Evolutionary conservation across 2,329 filamentous ascomycete genomes (phyloP).

Genomic region (Trichoderma guizhouense): DNA sequence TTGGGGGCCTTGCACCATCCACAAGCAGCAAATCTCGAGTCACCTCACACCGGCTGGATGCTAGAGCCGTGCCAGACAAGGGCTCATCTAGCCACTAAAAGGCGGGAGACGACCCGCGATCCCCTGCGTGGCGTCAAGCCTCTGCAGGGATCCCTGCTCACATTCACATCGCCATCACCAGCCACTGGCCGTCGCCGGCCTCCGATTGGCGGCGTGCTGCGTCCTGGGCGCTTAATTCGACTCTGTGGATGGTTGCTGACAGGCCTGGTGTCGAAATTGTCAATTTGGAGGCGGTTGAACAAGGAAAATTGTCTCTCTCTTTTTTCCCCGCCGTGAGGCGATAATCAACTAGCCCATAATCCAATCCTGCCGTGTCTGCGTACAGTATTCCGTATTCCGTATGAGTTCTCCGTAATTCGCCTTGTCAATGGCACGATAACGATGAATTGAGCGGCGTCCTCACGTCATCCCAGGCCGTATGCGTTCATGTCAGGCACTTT

Average conservation of each 20-base stretch:
- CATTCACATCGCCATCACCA: constrained; percentile 16
- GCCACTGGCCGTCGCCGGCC: not conserved
- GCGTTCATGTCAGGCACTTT: not conserved
- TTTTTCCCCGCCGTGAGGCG: not conserved
- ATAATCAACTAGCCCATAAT: not conserved
- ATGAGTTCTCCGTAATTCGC: not conserved
- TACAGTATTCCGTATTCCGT: not conserved
- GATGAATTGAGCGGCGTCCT: not conserved
- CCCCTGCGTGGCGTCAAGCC: constrained; percentile 16
- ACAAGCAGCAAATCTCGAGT: not conserved
- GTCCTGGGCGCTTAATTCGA: constrained; percentile 16
- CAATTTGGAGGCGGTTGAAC: not conserved
- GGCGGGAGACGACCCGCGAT: constrained; percentile 11
- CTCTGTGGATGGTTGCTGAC: constrained; percentile 14
- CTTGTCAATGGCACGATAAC: not conserved
- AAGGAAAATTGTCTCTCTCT: not conserved
- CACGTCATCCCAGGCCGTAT: not conserved
- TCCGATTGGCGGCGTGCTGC: constrained; percentile 13
- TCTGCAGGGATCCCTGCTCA: constrained; percentile 13
- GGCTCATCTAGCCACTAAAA: constrained; percentile 11
- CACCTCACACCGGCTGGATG: not conserved
- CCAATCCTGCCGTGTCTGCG: not conserved
- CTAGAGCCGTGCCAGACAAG: not conserved
- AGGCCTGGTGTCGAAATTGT: not conserved
- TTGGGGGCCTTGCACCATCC: not conserved